Evolutionary conservation across 2,329 filamentous ascomycete genomes (phyloP), one percentile per base, ranked within the genome.

Genomic region (Ceratocystis eucalypticola): DNA sequence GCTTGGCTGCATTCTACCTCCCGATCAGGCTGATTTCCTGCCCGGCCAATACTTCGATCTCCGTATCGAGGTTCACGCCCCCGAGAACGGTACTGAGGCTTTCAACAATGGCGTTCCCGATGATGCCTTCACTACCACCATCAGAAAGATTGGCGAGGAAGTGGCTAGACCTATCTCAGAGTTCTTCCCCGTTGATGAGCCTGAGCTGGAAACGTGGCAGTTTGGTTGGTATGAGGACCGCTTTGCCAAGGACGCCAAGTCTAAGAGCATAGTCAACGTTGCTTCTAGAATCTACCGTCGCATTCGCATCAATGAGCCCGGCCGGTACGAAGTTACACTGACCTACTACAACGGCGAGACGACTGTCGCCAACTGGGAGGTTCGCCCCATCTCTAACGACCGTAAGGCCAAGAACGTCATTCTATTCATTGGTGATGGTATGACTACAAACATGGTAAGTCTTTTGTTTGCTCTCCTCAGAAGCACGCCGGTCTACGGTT

Each of bases 31-130:
- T 69, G 89, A 94, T 72, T 94, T 94, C 76, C 81, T 94, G 1
- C 86, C 89, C 4, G 89, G 89, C 12, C 89, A 94, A 76, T 87
- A 84, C 74, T 94, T 94, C 72, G 90, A 94, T 73, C 86, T 95
- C 69, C 86, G 89, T 68, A 82, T 93, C 68, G 89, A 94, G 74
- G 84, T 94, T 37, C 89, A 93, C 73, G 88, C 88, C 8, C 89
- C 89, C 3, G 80, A 87, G 73, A 94, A 94, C 75, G 89, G 90
- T 70, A 88, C 87, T 48, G 88, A 94, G 75, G 86, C 86, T n/a
- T 88, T 84, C 68, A 83, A 85, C 70, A 76, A 82, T 67, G 84
- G 84, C 67, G 80, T 83, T 70, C 85, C 88, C 12, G 88, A 94
- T 73, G 81, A 88, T 72, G 80, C 84, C 63, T 94, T 95, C 79